Percentiles rank a stretch among this genome's conserved stretches.
These are phyloP conservation scores for Pythium monospermum DNA, from an alignment of 352 stramenopile genomes.

Conservation along the genomic window DNA sequence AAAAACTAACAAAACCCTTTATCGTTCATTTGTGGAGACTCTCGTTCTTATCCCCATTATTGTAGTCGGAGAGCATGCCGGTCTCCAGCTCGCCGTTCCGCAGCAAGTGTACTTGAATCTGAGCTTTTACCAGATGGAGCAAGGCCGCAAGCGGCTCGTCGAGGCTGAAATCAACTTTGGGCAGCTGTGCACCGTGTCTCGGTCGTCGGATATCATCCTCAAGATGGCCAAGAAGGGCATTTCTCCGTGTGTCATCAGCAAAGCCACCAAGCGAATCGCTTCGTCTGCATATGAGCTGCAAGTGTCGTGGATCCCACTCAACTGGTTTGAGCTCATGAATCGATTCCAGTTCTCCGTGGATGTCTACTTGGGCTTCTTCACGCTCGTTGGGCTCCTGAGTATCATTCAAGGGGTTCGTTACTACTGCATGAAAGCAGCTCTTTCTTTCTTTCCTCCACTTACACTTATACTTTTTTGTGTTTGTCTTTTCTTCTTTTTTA, in stretches of 20 bases:
- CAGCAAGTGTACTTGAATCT: slow-evolving; percentile 72
- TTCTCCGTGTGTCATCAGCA: slow-evolving; percentile 51
- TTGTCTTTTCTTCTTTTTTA: no score
- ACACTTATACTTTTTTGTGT: neutral
- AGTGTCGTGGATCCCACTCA: slow-evolving; percentile 85
- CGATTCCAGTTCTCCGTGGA: slow-evolving; percentile 93
- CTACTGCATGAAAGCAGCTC: no score
- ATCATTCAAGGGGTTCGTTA: slow-evolving; percentile 80
- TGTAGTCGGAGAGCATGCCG: slow-evolving; percentile 37
- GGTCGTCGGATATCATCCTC: slow-evolving; percentile 47
- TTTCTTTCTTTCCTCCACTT: neutral
- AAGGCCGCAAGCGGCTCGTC: slow-evolving; percentile 58
- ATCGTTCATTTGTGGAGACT: no score
- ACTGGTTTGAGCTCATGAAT: slow-evolving; percentile 95
- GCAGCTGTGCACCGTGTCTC: slow-evolving; percentile 63
- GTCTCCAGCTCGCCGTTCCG: slow-evolving; percentile 46
- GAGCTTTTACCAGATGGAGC: slow-evolving; percentile 75
- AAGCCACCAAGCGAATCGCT: slow-evolving; percentile 54
- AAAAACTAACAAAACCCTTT: no score
- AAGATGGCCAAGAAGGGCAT: slow-evolving; percentile 74
- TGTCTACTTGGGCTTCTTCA: slow-evolving; percentile 95
- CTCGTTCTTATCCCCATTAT: slow-evolving; percentile 7
- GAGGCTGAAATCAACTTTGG: slow-evolving; percentile 66
- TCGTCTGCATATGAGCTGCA: slow-evolving; percentile 82
- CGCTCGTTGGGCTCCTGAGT: slow-evolving; percentile 83